Percentiles rank a stretch among this genome's conserved stretches.
Conservation (phyloP, 129 eudicot genomes). For the Tanacetum coccineum region DNA sequence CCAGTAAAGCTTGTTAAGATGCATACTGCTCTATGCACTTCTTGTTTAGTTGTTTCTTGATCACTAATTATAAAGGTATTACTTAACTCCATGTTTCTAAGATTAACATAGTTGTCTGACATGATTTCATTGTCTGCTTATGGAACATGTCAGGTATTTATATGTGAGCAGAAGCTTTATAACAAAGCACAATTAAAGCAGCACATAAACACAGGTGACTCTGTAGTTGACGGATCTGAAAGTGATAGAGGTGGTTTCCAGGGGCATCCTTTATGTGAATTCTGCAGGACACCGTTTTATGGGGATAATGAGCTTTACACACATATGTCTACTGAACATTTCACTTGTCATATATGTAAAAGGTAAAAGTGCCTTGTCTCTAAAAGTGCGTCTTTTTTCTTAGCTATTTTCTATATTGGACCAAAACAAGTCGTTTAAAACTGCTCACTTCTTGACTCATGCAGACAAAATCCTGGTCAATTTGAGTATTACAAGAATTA, state of each 20-base stretch:
- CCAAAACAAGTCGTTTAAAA: neutral
- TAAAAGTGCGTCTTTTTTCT: too few relatives aligned
- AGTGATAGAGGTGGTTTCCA: conserved; percentile 97
- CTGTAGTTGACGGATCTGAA: conserved; percentile 97
- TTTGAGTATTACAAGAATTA: conserved; percentile 84
- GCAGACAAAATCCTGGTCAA: conserved; percentile 93
- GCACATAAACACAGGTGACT: conserved; percentile 81
- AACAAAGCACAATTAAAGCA: conserved; percentile 73
- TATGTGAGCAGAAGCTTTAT: conserved; percentile 93
- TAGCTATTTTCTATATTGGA: neutral
- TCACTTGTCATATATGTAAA: conserved; percentile 81
- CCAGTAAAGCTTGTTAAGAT: neutral
- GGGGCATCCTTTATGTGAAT: conserved; percentile 94
- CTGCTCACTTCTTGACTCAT: conserved; percentile 11
- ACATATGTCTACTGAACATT: conserved; percentile 91
- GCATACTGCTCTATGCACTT: conserved; percentile 1
- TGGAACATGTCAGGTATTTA: conserved; percentile 62
- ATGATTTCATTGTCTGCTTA: conserved; percentile 14
- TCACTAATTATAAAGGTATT: neutral
- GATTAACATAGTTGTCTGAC: conserved; percentile 25
- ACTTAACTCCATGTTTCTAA: neutral
- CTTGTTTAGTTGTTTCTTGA: too few relatives aligned
- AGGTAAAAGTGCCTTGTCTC: conserved; percentile 40
- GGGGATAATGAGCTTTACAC: conserved; percentile 91
- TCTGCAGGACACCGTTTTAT: conserved; percentile 79